Evolutionary conservation across 257 asterid species (phyloP).

Genomic region (Capsicum rhomboideum): DNA sequence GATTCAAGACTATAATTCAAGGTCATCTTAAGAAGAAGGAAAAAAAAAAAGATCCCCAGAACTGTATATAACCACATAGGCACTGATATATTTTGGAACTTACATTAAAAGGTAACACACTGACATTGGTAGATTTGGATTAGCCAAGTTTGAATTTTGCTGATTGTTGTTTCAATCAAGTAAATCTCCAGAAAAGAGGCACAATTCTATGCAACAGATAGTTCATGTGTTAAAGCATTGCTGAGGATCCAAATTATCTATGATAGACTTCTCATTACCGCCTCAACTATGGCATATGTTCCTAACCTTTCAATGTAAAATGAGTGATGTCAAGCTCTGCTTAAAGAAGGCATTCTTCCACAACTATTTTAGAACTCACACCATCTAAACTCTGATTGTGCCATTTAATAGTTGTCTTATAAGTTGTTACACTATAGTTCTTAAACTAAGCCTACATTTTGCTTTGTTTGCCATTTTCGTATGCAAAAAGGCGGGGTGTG

Average conservation of each 20-base stretch:
- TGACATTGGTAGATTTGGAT: conserved; percentile 67
- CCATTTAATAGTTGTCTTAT: neutral
- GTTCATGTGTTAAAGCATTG: too few relatives aligned
- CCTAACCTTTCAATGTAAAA: too few relatives aligned
- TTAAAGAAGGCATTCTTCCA: too few relatives aligned
- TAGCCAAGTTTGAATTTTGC: conserved; percentile 6
- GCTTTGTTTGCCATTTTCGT: neutral
- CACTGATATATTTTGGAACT: neutral
- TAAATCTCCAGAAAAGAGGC: too few relatives aligned
- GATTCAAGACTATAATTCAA: neutral
- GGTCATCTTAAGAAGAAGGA: neutral
- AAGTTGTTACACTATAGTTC: neutral
- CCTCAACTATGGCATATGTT: too few relatives aligned
- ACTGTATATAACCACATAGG: neutral
- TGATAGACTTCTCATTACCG: too few relatives aligned
- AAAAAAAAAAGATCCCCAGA: neutral
- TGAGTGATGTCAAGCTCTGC: too few relatives aligned
- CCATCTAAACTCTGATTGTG: neutral
- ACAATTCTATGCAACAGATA: too few relatives aligned
- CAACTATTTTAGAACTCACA: neutral
- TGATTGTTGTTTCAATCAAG: too few relatives aligned
- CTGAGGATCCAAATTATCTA: too few relatives aligned
- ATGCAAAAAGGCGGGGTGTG: neutral
- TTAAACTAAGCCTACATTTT: neutral
- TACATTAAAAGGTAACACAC: conserved; percentile 12